Percentiles rank a stretch among this genome's conserved stretches.
phyloP scores from a whole-genome alignment of 2,329 filamentous ascomycete species.

The Botrytis porri region DNA sequence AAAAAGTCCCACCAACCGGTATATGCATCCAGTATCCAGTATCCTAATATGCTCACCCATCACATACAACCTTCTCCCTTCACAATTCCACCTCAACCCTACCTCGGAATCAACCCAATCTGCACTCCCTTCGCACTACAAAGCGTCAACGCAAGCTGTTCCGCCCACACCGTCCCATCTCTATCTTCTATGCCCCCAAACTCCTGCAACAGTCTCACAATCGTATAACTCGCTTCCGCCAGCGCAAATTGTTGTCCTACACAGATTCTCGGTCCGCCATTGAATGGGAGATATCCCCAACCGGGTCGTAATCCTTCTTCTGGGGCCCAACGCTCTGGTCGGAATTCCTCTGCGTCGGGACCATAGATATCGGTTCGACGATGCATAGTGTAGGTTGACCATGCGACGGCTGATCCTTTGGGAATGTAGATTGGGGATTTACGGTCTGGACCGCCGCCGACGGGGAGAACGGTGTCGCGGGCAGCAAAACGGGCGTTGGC shows the following conservation, averaged over 20 bases:
- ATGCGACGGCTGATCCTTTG: constrained; percentile 26
- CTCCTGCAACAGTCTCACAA: constrained; percentile 38
- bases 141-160: constrained; percentile 26
- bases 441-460: constrained; percentile 38
- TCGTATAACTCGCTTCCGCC: constrained; percentile 38
- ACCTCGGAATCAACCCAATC: constrained; percentile 40
- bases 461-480: constrained; percentile 41
- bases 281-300: constrained; percentile 50
- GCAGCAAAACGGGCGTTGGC: constrained; percentile 49
- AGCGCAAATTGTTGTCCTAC: constrained; percentile 40
- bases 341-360: constrained; percentile 40
- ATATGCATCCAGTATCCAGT: not conserved
- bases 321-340: constrained; percentile 44
- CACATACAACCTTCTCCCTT: not conserved
- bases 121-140: constrained; percentile 25
- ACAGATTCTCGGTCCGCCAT: constrained; percentile 40
- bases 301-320: constrained; percentile 34
- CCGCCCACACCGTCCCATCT: constrained; percentile 26
- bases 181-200: constrained; percentile 35
- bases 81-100: not conserved
- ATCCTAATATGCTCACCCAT: too few species aligned
- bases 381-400: constrained; percentile 39
- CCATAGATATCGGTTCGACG: constrained; percentile 42
- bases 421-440: constrained; percentile 33
- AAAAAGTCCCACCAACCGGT: not conserved